A percentile compares a stretch with the other conserved stretches of the same genome.
phyloP scores from a whole-genome alignment of 306 rosid species.

The Quercus rubra region DNA sequence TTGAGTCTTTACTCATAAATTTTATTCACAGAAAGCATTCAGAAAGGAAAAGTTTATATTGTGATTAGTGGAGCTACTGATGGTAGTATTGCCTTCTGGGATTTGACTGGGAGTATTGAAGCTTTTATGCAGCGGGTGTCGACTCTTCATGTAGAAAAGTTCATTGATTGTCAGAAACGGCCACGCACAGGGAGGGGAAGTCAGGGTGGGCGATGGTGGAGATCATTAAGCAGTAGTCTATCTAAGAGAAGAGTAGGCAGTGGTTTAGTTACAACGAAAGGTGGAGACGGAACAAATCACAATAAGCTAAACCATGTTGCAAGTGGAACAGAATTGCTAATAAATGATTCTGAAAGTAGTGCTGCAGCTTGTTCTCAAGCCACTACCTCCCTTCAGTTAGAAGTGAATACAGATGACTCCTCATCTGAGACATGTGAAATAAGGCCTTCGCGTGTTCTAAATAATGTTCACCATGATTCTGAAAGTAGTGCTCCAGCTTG shows the following conservation, averaged over 20 bases:
- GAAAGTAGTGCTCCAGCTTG: slow-evolving; percentile 25
- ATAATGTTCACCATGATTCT: slow-evolving; percentile 27
- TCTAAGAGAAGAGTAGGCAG: slow-evolving; percentile 37
- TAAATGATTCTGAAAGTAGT: slow-evolving; percentile 34
- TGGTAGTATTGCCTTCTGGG: slow-evolving; percentile 93
- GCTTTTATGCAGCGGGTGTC: slow-evolving; percentile 66
- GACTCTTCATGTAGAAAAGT: slow-evolving; percentile 45
- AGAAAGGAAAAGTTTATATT: slow-evolving; percentile 45
- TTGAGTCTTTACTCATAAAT: slow-evolving; percentile 12
- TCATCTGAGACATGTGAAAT: slow-evolving; percentile 55
- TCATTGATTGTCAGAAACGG: slow-evolving; percentile 73
- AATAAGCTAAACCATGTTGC: slow-evolving; percentile 19
- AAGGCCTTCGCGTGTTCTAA: slow-evolving; percentile 51
- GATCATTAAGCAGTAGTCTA: slow-evolving; percentile 50
- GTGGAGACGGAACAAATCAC: slow-evolving; percentile 21
- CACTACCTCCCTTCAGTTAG: slow-evolving; percentile 29
- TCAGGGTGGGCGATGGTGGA: slow-evolving; percentile 97
- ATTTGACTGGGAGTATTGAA: slow-evolving; percentile 61
- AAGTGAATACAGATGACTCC: slow-evolving; percentile 32
- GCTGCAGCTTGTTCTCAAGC: slow-evolving; percentile 32
- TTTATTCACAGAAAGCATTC: slow-evolving; percentile 42
- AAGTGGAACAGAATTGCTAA: slow-evolving; percentile 26
- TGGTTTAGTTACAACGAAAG: slow-evolving; percentile 20
- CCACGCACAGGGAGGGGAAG: slow-evolving; percentile 97
- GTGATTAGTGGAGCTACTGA: slow-evolving; percentile 93